These are phyloP conservation scores for Neospora caninum DNA, from an alignment of 169 alveolate genomes.

Conservation along the genomic window DNA sequence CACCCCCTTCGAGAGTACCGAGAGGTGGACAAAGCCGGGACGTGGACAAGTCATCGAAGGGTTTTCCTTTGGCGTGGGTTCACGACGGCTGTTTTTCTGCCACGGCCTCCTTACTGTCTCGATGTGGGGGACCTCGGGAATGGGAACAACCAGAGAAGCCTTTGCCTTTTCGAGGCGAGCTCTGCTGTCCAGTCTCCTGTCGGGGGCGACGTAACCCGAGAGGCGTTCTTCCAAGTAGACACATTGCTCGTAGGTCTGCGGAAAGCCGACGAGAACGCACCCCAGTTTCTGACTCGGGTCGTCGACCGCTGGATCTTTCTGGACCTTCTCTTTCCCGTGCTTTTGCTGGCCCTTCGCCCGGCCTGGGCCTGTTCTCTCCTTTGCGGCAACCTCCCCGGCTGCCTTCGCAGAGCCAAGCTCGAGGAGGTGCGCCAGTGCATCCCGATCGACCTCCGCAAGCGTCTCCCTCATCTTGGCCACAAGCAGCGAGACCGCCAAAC, in stretches of 20 bases:
- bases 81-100: too few relatives aligned
- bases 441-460: background rate
- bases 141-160: conserved; percentile 18
- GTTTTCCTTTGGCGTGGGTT: too few relatives aligned
- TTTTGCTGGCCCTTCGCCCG: background rate
- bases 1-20: too few relatives aligned
- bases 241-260: conserved; percentile 32
- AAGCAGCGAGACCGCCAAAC: background rate
- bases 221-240: conserved; percentile 10
- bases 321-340: background rate
- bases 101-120: background rate
- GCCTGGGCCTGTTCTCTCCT: background rate
- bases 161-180: background rate
- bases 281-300: conserved; percentile 28
- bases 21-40: too few relatives aligned
- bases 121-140: background rate
- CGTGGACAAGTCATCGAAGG: too few relatives aligned
- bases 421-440: background rate
- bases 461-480: background rate
- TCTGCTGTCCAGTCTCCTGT: background rate
- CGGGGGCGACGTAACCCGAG: conserved; percentile 26
- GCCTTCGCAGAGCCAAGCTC: background rate
- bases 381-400: background rate
- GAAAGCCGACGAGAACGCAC: conserved; percentile 45
- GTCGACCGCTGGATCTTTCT: background rate